Evolutionary conservation across 345 rosid species (phyloP).

Genomic region (Corymbia maculata): DNA sequence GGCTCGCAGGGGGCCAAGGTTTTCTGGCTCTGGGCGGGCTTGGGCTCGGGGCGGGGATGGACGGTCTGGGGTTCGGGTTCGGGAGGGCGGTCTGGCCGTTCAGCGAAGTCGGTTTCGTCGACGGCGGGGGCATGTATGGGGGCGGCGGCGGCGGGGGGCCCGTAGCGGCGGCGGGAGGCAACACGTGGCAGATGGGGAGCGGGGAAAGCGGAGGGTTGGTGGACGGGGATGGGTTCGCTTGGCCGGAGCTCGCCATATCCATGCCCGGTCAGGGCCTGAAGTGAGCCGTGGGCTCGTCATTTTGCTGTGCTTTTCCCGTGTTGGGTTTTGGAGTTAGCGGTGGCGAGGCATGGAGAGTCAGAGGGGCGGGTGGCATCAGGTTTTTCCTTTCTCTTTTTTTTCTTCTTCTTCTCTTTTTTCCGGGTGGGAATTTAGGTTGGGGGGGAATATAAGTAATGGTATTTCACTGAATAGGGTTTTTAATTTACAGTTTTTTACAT

Average conservation of each 20-base stretch:
- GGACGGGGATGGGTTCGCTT: slow-evolving; percentile 31
- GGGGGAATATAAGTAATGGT: background rate
- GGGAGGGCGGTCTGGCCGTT: slow-evolving; percentile 25
- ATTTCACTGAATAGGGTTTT: background rate
- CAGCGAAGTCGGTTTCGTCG: slow-evolving; percentile 15
- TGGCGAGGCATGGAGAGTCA: background rate
- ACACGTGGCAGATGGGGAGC: slow-evolving; percentile 24
- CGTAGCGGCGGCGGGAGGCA: slow-evolving; percentile 1
- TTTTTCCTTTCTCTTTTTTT: background rate
- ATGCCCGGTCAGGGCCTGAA: slow-evolving; percentile 33
- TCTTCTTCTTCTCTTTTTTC: background rate
- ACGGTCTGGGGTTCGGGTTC: slow-evolving; percentile 25
- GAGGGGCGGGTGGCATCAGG: background rate
- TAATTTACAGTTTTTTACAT: background rate
- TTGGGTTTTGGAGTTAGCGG: background rate
- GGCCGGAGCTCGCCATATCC: slow-evolving; percentile 52
- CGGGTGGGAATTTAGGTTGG: background rate
- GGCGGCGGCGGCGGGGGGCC: background rate
- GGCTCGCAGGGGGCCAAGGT: background rate
- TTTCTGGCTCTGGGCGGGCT: slow-evolving; percentile 6
- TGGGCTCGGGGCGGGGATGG: slow-evolving; percentile 4
- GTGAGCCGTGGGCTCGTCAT: background rate
- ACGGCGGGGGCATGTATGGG: background rate
- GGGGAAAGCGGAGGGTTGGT: slow-evolving; percentile 17
- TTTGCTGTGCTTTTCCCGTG: background rate